These are phyloP conservation scores for Coniella vitis DNA, from an alignment of 2,329 filamentous ascomycete species.

Conservation along the genomic window DNA sequence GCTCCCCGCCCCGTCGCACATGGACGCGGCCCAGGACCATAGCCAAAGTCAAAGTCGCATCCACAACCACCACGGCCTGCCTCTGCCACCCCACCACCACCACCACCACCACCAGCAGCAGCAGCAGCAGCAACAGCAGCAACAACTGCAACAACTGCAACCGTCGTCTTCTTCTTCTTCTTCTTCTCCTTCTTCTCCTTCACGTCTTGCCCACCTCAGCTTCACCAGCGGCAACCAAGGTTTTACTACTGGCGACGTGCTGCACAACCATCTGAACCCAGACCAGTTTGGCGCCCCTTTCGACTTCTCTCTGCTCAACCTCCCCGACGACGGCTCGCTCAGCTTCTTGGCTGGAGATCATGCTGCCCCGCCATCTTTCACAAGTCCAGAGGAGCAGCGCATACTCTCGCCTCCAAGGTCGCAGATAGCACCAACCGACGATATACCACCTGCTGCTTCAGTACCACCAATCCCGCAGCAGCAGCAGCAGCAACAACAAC, in stretches of 20 bases:
- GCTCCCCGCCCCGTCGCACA: too few relatives aligned
- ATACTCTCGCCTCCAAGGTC: constrained; percentile 27
- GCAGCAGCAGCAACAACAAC: constrained; percentile 25
- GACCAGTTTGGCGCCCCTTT: constrained; percentile 45
- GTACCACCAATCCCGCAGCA: constrained; percentile 28
- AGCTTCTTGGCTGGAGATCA: constrained; percentile 32
- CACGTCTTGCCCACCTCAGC: too few relatives aligned
- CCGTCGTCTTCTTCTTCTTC: too few relatives aligned
- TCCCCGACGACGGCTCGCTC: constrained; percentile 36
- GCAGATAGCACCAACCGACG: constrained; percentile 27
- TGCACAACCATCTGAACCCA: constrained; percentile 34
- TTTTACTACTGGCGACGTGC: not conserved
- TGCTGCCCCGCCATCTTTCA: constrained; percentile 24
- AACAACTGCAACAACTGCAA: not conserved
- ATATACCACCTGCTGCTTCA: constrained; percentile 24
- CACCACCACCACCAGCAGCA: too few relatives aligned
- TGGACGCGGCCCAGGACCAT: too few relatives aligned
- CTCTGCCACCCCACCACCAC: too few relatives aligned
- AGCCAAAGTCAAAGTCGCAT: too few relatives aligned
- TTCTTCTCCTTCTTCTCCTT: too few relatives aligned
- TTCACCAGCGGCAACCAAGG: too few relatives aligned
- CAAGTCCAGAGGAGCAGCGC: constrained; percentile 24
- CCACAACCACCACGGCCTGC: too few relatives aligned
- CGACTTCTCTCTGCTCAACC: constrained; percentile 41
- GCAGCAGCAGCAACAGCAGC: too few relatives aligned